A percentile compares a stretch with the other conserved stretches of the same genome.
Evolutionary conservation across 176 grass and related monocot species (phyloP).

Genomic region (Hordeum marinum): DNA sequence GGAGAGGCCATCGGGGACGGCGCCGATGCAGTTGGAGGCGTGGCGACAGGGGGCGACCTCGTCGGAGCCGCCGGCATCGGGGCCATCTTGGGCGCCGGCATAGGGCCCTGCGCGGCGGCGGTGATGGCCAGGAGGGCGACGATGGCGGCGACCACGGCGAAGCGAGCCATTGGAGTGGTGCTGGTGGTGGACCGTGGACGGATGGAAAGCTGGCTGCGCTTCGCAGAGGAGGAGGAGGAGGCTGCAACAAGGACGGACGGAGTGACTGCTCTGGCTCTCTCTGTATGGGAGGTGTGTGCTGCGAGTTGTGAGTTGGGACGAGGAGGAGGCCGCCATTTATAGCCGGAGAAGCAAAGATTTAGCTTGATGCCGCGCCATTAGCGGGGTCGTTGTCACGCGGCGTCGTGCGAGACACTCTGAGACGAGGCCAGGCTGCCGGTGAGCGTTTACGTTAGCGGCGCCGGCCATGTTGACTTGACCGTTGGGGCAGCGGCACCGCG

Average conservation of each 20-base stretch:
- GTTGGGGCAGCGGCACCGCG: background rate
- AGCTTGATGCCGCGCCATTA: background rate
- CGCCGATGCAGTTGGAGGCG: background rate
- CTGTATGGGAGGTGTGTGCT: background rate
- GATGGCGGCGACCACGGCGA: slow-evolving; percentile 20
- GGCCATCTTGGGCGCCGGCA: slow-evolving; percentile 35
- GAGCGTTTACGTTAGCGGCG: background rate
- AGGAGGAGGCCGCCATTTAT: slow-evolving; percentile 3
- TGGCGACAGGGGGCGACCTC: slow-evolving; percentile 23
- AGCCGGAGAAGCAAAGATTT: background rate
- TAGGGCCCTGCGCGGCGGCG: slow-evolving; percentile 33
- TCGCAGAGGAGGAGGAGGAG: background rate
- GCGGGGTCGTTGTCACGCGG: background rate
- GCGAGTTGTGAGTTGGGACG: background rate
- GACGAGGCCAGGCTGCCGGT: background rate
- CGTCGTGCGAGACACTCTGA: background rate
- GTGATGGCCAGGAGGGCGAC: slow-evolving; percentile 21
- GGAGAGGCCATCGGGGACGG: slow-evolving; percentile 33
- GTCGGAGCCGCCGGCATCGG: slow-evolving; percentile 32
- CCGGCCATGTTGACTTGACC: background rate
- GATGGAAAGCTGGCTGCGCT: background rate
- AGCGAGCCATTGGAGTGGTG: background rate
- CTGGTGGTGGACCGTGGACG: background rate
- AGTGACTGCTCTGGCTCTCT: background rate
- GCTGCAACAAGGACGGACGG: background rate